Evolutionary conservation across 192 early-diverging fungal species (phyloP), one percentile per base, ranked within the genome.

Genomic region (Podila epicladia): DNA sequence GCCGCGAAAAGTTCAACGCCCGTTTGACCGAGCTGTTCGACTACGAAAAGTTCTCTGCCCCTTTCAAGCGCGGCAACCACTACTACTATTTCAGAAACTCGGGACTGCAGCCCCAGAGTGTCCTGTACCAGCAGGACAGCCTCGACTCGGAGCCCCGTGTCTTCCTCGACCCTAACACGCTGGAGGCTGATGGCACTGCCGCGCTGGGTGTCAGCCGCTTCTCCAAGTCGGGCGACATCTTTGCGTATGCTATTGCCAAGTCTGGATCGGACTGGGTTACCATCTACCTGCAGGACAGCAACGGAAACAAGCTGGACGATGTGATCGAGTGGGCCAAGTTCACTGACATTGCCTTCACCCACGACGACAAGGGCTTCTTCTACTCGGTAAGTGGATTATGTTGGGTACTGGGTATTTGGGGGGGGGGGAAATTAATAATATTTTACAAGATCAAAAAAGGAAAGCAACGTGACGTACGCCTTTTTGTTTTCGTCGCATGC

Each of bases 281-380:
- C 9, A 85, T 91, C 51, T 86, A 92, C 66, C 71, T 92, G 8
- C 73, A 75, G 57, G 65, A 74, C 29, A 68, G 28, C 51, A 62
- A 74, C 35, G 76, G 71, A n/a, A 70, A 74, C 66, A 67, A 72
- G 28, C 38, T 82, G 32, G 82, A 89, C 32, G 82, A 86, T 66
- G 63, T 72, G 15, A 68, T 87, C 22, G 64, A 74, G 48, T 85
- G 89, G 89, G 85, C 83, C 50, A 93, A 92, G 76, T 93, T 91
- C 71, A 85, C 88, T 5, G 17, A 59, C 20, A 73, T 90, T 38
- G 19, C 65, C 5, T 93, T 89, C 80, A 90, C 91, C 8, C 84
- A 89, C 53, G 92, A 94, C 71, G 92, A 94, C 29, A 85, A 83
- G 65, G 93, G 93, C 0, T 93, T 92, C 70, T 92, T 92, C 69